Evolutionary conservation across 129 eudicot species (phyloP).

Genomic region (Tagetes erecta): DNA sequence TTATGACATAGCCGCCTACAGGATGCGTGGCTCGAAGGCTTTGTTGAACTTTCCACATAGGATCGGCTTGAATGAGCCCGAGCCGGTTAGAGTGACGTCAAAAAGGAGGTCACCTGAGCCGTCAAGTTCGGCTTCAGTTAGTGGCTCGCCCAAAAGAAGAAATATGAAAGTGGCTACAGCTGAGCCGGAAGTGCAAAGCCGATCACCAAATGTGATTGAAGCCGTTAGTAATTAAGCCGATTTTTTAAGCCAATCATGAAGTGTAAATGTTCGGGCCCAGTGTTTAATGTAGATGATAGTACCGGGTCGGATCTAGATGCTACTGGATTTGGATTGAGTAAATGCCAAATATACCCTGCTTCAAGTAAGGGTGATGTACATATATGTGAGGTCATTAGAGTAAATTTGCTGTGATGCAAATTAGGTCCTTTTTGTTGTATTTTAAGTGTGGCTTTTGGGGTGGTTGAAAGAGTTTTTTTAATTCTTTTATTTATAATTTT

Average conservation of each 20-base stretch:
- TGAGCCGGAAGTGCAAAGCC: slow-evolving; percentile 67
- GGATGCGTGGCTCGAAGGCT: slow-evolving; percentile 89
- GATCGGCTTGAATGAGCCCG: slow-evolving; percentile 69
- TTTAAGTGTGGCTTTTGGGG: slow-evolving; percentile 18
- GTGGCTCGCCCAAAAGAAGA: slow-evolving; percentile 59
- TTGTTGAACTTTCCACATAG: slow-evolving; percentile 69
- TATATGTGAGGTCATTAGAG: slow-evolving; percentile 27
- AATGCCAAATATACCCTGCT: slow-evolving; percentile 23
- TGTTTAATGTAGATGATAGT: not conserved
- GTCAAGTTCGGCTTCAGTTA: slow-evolving; percentile 44
- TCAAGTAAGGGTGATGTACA: slow-evolving; percentile 13
- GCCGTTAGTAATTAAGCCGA: slow-evolving; percentile 40
- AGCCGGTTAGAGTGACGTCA: slow-evolving; percentile 69
- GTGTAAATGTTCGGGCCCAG: slow-evolving; percentile 6
- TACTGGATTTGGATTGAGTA: slow-evolving; percentile 3
- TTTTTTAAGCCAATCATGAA: slow-evolving; percentile 17
- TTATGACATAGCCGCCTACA: slow-evolving; percentile 76
- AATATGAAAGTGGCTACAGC: slow-evolving; percentile 38
- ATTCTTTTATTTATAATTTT: not conserved
- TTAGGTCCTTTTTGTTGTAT: not conserved
- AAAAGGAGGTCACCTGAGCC: slow-evolving; percentile 82
- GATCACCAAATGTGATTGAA: slow-evolving; percentile 37
- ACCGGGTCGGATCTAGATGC: slow-evolving; percentile 18
- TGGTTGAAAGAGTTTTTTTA: slow-evolving; percentile 1
- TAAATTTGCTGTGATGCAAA: slow-evolving; percentile 17